Evolutionary conservation across 1,284 basidiomycete species (phyloP), one percentile per base, ranked within the genome.

Genomic region (Cutaneotrichosporon cavernicola): DNA sequence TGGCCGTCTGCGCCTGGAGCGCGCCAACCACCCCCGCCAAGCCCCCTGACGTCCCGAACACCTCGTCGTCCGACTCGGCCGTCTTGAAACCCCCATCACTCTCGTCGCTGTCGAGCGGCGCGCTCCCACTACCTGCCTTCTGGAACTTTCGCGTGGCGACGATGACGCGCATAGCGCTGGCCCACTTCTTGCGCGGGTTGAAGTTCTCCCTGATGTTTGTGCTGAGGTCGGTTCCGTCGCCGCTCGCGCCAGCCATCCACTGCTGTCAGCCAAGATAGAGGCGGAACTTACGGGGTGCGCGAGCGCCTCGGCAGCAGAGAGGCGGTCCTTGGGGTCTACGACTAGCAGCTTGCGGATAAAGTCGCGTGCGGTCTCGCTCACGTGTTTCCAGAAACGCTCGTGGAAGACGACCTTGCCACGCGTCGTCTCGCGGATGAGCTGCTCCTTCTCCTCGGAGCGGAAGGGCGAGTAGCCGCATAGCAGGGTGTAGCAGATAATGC

Each of bases 401-500:
- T 96, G 92, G 77, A 98, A 98, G 70, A 90, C 88, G 60, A 98
- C 86, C 71, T 88, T 89, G 1, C 89, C 93, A 38, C 86, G 85
- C 1, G 87, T 89, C 18, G 92, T 95, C 77, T 97, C 93, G 40
- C 86, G 85, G 57, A 91, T 85, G 58, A 97, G 84, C 63, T 89
- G 86, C 60, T 86, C 85, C 58, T 88, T 83, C 72, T 95, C 89
- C 51, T 92, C 90, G 0, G 90, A 89, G 43, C 92, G 86, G 84
- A 98, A 98, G 0, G 96, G 97, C 0, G 89, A 88, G 80, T 97
- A 97, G 3, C 94, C 94, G 73, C 93, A 96, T 0, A 97, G 84
- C 16, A 95, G 83, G 56, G 92, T 90, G 78, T 97, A 99, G 14
- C 93, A 91, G 72, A 99, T 97, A 68, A 98, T 87, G 0, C 92